phyloP scores from a whole-genome alignment of 2,329 filamentous ascomycete species.

The Tolypocladium ovalisporum region DNA sequence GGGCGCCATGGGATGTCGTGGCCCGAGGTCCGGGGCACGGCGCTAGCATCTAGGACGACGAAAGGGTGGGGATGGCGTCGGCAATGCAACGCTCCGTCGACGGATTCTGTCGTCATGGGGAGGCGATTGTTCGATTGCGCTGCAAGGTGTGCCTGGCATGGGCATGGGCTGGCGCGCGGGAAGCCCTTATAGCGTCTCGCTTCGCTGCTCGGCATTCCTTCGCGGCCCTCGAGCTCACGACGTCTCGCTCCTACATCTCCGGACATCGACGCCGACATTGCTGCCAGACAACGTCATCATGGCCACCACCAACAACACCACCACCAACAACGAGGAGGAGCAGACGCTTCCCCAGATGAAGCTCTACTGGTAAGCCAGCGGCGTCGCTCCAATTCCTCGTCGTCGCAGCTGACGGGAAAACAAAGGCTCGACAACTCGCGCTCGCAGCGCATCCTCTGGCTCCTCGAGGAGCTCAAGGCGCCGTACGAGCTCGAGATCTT shows the following conservation, averaged over 20 bases:
- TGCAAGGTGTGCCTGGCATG: not conserved
- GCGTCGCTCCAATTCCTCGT: conserved; percentile 1
- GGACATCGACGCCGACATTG: too few relatives aligned
- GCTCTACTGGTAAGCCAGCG: conserved; percentile 45
- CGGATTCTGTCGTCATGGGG: not conserved
- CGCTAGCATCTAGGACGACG: not conserved
- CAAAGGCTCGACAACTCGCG: conserved; percentile 82
- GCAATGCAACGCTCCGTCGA: not conserved
- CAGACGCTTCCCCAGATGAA: conserved; percentile 40
- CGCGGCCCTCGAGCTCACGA: not conserved
- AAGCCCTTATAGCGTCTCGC: not conserved
- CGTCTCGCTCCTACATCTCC: not conserved
- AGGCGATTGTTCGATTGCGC: not conserved
- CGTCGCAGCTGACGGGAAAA: not conserved
- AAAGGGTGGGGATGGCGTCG: not conserved
- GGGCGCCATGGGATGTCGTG: not conserved
- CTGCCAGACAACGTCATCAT: conserved; percentile 8
- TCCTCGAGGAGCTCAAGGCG: conserved; percentile 71
- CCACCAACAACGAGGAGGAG: conserved; percentile 4
- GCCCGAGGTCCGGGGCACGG: not conserved
- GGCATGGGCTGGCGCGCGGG: not conserved
- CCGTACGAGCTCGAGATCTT: conserved; percentile 72
- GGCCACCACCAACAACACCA: conserved; percentile 7
- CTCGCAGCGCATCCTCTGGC: conserved; percentile 73
- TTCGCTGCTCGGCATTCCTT: not conserved